Conservation (phyloP, 2,329 filamentous ascomycete species). For the Tympanopsis confertula region DNA sequence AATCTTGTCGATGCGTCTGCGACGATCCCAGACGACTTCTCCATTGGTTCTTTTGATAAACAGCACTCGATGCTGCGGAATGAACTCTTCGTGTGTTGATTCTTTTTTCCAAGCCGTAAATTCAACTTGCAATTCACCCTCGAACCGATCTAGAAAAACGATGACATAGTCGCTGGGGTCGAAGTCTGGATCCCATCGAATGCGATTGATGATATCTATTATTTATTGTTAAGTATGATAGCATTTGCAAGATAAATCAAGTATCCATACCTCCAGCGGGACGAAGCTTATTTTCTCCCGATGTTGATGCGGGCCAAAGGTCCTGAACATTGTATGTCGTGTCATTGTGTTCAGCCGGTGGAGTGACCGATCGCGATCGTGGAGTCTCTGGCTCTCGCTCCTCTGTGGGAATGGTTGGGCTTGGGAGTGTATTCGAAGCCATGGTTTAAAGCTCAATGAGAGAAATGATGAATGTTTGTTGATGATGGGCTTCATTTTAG, state of each 20-base stretch:
- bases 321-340: too few relatives aligned
- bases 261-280: background rate
- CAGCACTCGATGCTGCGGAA: conserved; percentile 51
- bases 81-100: conserved; percentile 54
- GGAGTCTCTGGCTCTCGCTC: too few relatives aligned
- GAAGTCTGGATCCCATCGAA: conserved; percentile 46
- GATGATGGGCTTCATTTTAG: too few relatives aligned
- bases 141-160: conserved; percentile 50
- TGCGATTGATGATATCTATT: conserved; percentile 42
- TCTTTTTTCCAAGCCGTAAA: conserved; percentile 47
- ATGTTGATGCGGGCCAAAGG: too few relatives aligned
- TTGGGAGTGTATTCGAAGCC: too few relatives aligned
- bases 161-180: conserved; percentile 41
- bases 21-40: conserved; percentile 42
- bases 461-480: too few relatives aligned
- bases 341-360: too few relatives aligned
- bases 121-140: conserved; percentile 37
- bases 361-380: too few relatives aligned
- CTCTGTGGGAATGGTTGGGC: too few relatives aligned
- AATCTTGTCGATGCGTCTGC: conserved; percentile 36
- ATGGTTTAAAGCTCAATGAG: too few relatives aligned
- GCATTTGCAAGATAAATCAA: background rate
- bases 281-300: background rate
- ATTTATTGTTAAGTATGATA: background rate
- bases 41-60: conserved; percentile 46